Percentiles rank a stretch among this genome's conserved stretches.
Evolutionary conservation across 2,329 filamentous ascomycete genomes (phyloP).

Genomic region (Alternaria triticimaculans): DNA sequence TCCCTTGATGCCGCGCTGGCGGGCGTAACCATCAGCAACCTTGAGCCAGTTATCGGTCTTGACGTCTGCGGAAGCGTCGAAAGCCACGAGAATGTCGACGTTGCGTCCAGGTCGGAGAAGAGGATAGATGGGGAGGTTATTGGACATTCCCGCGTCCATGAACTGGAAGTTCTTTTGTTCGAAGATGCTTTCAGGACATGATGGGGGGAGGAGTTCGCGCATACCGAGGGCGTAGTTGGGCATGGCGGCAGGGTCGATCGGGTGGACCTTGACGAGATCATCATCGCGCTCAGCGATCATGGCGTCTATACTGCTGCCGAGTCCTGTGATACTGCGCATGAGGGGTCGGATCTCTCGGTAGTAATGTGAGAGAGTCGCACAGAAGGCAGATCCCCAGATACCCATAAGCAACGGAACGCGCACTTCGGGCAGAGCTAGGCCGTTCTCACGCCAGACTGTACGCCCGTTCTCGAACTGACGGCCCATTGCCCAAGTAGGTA

Average conservation of each 20-base stretch:
- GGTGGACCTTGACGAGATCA: slow-evolving; percentile 89
- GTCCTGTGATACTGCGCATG: slow-evolving; percentile 75
- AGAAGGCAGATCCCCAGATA: slow-evolving; percentile 97
- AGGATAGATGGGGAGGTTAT: slow-evolving; percentile 96
- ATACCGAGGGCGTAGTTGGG: slow-evolving; percentile 90
- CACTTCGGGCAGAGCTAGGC: slow-evolving; percentile 80
- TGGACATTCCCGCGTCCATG: slow-evolving; percentile 99
- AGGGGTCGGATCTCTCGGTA: slow-evolving; percentile 92
- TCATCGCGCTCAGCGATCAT: slow-evolving; percentile 83
- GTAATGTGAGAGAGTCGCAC: slow-evolving; percentile 93
- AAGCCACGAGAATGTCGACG: slow-evolving; percentile 88
- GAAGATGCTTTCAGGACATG: slow-evolving; percentile 79
- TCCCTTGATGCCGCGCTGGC: slow-evolving; percentile 86
- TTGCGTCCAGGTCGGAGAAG: slow-evolving; percentile 85
- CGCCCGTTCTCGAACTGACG: slow-evolving; percentile 77
- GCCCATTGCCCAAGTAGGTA: slow-evolving; percentile 93
- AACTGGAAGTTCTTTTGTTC: slow-evolving; percentile 67
- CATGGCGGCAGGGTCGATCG: slow-evolving; percentile 88
- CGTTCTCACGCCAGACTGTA: slow-evolving; percentile 67
- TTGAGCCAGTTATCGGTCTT: slow-evolving; percentile 96
- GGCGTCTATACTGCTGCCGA: slow-evolving; percentile 74
- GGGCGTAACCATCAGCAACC: slow-evolving; percentile 90
- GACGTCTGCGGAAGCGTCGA: slow-evolving; percentile 93
- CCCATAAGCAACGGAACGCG: slow-evolving; percentile 85
- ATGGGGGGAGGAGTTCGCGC: slow-evolving; percentile 74